These are phyloP conservation scores for Darksidea phi DNA, from an alignment of 495 filamentous ascomycete species.

Conservation along the genomic window DNA sequence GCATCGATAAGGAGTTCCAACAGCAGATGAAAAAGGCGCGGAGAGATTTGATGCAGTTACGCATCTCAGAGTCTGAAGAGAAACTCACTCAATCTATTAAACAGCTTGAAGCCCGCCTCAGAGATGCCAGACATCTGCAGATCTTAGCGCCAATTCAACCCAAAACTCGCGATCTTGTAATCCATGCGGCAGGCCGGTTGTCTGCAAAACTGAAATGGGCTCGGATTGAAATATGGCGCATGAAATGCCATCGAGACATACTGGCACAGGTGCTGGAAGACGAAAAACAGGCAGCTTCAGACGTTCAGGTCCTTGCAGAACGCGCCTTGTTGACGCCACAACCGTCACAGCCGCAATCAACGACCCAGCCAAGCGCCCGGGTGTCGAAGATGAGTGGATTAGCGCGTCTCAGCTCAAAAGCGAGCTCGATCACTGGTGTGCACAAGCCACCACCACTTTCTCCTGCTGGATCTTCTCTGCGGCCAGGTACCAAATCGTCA, in stretches of 20 bases:
- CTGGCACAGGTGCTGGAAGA: conserved; percentile 81
- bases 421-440: conserved; percentile 24
- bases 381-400: conserved; percentile 34
- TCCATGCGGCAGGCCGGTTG: conserved; percentile 79
- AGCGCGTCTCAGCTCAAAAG: conserved; percentile 39
- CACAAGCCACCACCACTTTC: conserved; percentile 28
- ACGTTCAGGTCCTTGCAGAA: conserved; percentile 26
- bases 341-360: conserved; percentile 17
- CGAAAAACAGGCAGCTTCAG: conserved; percentile 48
- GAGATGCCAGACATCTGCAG: conserved; percentile 90
- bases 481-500: conserved; percentile 34
- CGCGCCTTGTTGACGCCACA: conserved; percentile 12
- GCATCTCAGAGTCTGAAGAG: conserved; percentile 80
- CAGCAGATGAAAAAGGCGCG: conserved; percentile 79
- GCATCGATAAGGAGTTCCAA: conserved; percentile 75
- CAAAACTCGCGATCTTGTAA: conserved; percentile 79
- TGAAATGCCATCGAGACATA: conserved; percentile 88
- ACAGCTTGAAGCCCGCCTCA: conserved; percentile 74
- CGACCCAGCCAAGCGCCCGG: conserved; percentile 19
- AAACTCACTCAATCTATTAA: conserved; percentile 70
- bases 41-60: conserved; percentile 74
- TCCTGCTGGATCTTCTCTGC: conserved; percentile 29
- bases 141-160: conserved; percentile 84
- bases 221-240: conserved; percentile 87
- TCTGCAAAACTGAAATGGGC: conserved; percentile 91